Base-by-base conservation (phyloP, 1,139 yeast species). In the Sugiyamaella sp. region DNA sequence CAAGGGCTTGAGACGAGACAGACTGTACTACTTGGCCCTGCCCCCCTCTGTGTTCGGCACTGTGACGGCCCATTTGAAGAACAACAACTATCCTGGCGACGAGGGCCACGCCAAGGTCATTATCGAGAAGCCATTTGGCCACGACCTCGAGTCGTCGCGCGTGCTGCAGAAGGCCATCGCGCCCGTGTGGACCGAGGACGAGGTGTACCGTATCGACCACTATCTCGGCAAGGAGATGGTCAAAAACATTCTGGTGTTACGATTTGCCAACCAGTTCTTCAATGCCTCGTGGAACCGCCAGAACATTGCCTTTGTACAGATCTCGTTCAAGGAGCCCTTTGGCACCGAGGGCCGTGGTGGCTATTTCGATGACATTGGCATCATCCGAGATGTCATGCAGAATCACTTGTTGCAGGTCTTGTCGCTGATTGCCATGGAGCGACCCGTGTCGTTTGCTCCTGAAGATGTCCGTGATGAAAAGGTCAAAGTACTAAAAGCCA, bases 281-380 rank as follows among this genome's bases (percentile, higher is more conserved):
- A 81, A 81, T 67, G 89, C 96, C 21, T 82, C 88, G 53, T 93
- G 98, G 97, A 86, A 87, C 75, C 83, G 79, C 69, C 80, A 86
- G 61, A 85, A 81, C 71, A 84, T 93, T 67, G 79, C 83, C 59
- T 81, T 85, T 50, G 84, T 93, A 59, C 97, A 91, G 74, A 84
- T 93, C 62, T 80, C 93, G 20, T 91, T 93, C 77, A 95, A 95
- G 75, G 99, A 93, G 74, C 87, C 93, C 10, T 91, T 95, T 66
- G 99, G 99, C 56, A 93, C 99, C 45, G 97, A 93, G 74, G 99
- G 99, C 57, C 84, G 99, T 69, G 99, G 99, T 62, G 99, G 99
- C 38, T 93, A 93, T 76, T 93, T 95, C 68, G 98, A 95, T 73
- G 78, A 80, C 57, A 89, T 91, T 67, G 99, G 99, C 56, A 93